Percentiles rank a stretch among this genome's conserved stretches.
phyloP scores from a whole-genome alignment of 352 stramenopile species.

The Phytophthora tentaculata region DNA sequence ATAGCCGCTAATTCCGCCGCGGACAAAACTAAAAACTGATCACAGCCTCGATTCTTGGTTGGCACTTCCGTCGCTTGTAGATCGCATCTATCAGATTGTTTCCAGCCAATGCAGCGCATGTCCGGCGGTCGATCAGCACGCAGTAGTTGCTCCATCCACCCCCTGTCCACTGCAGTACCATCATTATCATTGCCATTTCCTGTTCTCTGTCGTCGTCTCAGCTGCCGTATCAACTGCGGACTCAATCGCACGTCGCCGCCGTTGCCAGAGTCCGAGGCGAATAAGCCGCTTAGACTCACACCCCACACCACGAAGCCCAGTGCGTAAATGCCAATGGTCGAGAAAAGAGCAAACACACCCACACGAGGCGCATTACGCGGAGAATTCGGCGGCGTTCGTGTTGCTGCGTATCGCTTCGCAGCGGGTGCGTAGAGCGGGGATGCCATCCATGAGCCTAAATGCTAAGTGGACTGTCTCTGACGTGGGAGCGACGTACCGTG shows the following conservation, averaged over 20 bases:
- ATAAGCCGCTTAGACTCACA: slow-evolving; percentile 19
- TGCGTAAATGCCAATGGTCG: slow-evolving; percentile 33
- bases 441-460: slow-evolving; percentile 32
- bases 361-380: slow-evolving; percentile 24
- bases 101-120: slow-evolving; percentile 56
- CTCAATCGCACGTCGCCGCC: no score
- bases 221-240: slow-evolving; percentile 2
- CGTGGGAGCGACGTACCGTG: neutral
- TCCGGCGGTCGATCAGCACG: slow-evolving; percentile 22
- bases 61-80: slow-evolving; percentile 30
- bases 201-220: slow-evolving; percentile 23
- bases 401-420: slow-evolving; percentile 2
- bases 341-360: slow-evolving; percentile 32
- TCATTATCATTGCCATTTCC: neutral
- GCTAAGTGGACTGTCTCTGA: slow-evolving; percentile 21
- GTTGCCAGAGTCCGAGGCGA: neutral
- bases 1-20: slow-evolving; percentile 48
- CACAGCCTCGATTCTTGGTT: slow-evolving; percentile 47
- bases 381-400: slow-evolving; percentile 20
- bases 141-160: slow-evolving; percentile 20
- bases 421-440: slow-evolving; percentile 2
- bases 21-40: slow-evolving; percentile 47
- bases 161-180: neutral
- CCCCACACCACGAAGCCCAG: slow-evolving; percentile 38
- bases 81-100: slow-evolving; percentile 53